These are phyloP conservation scores for Paramecium pentaurelia DNA, from an alignment of 73 alveolate species.

Conservation along the genomic window DNA sequence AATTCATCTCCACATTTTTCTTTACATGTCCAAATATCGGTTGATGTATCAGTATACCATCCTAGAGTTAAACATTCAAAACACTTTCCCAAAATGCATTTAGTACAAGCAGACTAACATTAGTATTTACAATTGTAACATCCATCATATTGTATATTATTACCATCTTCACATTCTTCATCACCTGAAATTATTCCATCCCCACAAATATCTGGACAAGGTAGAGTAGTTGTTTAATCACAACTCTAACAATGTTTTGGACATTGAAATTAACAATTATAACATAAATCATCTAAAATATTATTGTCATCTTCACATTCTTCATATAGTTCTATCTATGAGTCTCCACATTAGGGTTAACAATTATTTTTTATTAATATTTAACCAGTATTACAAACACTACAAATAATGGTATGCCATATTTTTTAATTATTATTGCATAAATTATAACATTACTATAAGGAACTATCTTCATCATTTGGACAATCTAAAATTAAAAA, in stretches of 20 bases:
- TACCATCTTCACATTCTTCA: neutral
- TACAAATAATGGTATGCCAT: neutral
- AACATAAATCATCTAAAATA: neutral
- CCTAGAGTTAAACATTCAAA: neutral
- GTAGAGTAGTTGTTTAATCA: neutral
- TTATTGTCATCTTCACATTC: neutral
- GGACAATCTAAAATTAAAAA: neutral
- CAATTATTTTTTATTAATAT: neutral
- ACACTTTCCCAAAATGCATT: conserved; percentile 53
- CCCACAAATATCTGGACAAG: conserved; percentile 8
- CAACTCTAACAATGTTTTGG: neutral
- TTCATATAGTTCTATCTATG: neutral
- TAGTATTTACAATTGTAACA: conserved; percentile 4
- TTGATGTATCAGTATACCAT: neutral
- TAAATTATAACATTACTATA: neutral
- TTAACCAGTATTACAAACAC: neutral
- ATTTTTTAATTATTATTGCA: neutral
- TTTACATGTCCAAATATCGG: neutral
- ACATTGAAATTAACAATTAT: neutral
- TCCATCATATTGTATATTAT: neutral
- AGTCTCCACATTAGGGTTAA: neutral
- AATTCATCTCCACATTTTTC: conserved; percentile 45
- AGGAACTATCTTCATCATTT: neutral
- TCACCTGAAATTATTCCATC: neutral
- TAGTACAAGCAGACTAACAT: conserved; percentile 69